These are phyloP conservation scores for Manihot esculenta DNA, from an alignment of 441 rosid species.

Conservation along the genomic window DNA sequence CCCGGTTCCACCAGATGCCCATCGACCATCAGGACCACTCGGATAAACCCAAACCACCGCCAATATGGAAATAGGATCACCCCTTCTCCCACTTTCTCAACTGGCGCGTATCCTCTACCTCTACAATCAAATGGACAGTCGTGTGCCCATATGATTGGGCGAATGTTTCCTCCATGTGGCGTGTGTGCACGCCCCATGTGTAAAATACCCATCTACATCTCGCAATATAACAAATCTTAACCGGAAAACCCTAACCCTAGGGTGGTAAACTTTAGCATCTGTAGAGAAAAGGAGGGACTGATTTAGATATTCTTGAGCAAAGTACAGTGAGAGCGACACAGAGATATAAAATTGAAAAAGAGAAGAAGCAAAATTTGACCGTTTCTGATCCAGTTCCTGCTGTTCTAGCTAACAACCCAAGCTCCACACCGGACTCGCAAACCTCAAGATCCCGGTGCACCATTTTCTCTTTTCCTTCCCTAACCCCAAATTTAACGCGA, in stretches of 20 bases:
- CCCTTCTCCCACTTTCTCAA: too few species aligned
- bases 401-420: neutral
- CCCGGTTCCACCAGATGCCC: too few species aligned
- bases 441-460: conserved; percentile 9
- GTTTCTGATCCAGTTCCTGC: conserved; percentile 10
- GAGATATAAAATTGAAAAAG: neutral
- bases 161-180: too few species aligned
- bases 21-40: too few species aligned
- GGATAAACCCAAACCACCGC: too few species aligned
- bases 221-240: neutral
- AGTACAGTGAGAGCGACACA: neutral
- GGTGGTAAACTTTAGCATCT: neutral
- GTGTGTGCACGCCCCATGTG: too few species aligned
- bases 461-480: neutral
- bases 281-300: neutral
- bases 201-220: neutral
- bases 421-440: neutral
- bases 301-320: neutral
- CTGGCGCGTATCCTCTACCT: too few species aligned
- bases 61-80: too few species aligned
- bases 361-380: too few species aligned
- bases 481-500: neutral
- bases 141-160: too few species aligned
- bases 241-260: conserved; percentile 12
- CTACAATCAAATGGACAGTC: too few species aligned